Conservation (phyloP, 805 yeast genomes). For the Alloascoidea africana region DNA sequence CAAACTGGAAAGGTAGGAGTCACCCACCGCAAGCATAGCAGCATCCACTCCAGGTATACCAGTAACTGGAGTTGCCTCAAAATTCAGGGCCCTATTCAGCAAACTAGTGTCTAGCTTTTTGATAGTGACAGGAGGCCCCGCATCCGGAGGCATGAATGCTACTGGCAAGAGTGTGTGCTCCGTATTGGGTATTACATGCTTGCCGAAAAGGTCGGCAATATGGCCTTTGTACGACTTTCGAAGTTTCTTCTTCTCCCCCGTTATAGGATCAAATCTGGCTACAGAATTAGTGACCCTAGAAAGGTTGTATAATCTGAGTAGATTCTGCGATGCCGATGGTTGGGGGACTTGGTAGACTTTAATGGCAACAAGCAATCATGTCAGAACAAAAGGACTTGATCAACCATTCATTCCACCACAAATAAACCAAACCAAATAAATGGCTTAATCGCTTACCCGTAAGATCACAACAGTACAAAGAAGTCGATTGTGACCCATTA, state of each 20-base stretch:
- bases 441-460: too few relatives aligned
- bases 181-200: slow-evolving; percentile 22
- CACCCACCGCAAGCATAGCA: slow-evolving; percentile 47
- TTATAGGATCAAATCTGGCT: slow-evolving; percentile 78
- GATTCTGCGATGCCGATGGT: slow-evolving; percentile 64
- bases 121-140: slow-evolving; percentile 26
- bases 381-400: too few relatives aligned
- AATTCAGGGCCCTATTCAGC: slow-evolving; percentile 33
- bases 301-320: slow-evolving; percentile 55
- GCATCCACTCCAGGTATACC: slow-evolving; percentile 73
- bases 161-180: slow-evolving; percentile 11
- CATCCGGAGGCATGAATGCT: slow-evolving; percentile 12
- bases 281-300: slow-evolving; percentile 59
- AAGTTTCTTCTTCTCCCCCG: slow-evolving; percentile 81
- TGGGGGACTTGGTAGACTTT: slow-evolving; percentile 25
- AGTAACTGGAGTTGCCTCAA: slow-evolving; percentile 48
- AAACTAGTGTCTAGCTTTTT: slow-evolving; percentile 33
- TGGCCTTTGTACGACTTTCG: slow-evolving; percentile 93
- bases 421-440: too few relatives aligned
- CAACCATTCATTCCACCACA: too few relatives aligned
- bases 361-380: too few relatives aligned
- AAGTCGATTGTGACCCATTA: too few relatives aligned
- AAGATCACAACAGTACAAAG: too few relatives aligned
- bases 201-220: slow-evolving; percentile 67
- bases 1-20: slow-evolving; percentile 15